Conservation (phyloP, 1,284 basidiomycete genomes). For the Leccinum ponderosum region DNA sequence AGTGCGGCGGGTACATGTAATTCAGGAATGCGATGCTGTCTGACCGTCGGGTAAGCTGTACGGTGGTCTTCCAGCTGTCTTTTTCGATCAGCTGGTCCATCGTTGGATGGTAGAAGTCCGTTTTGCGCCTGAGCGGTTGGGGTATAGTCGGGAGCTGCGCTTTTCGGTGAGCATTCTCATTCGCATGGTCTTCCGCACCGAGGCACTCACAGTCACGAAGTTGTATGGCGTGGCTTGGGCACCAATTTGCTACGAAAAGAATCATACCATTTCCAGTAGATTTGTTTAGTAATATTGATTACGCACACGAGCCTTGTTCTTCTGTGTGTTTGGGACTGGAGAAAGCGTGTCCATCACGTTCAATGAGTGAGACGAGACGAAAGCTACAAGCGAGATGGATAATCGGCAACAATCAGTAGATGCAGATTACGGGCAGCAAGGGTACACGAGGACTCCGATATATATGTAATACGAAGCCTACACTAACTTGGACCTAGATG, state of each 20-base stretch:
- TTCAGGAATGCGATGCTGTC: background rate
- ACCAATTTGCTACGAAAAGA: background rate
- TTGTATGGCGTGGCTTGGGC: slow-evolving; percentile 1
- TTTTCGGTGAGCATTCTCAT: background rate
- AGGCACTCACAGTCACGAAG: background rate
- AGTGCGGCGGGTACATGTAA: background rate
- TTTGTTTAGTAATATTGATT: background rate
- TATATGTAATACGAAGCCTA: background rate
- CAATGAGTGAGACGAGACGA: background rate
- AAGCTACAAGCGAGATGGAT: background rate
- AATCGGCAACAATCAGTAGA: background rate
- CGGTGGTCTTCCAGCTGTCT: background rate
- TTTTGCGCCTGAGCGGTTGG: background rate
- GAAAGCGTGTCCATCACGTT: background rate
- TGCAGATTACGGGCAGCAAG: background rate
- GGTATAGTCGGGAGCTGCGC: background rate
- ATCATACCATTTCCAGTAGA: background rate
- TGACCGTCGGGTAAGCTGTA: background rate
- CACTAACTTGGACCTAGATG: background rate
- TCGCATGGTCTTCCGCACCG: background rate
- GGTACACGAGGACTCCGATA: background rate
- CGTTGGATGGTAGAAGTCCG: background rate
- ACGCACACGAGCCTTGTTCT: background rate
- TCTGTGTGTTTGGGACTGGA: background rate
- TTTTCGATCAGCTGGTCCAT: background rate